These are phyloP conservation scores for Mycoemilia scoparia DNA, from an alignment of 192 early-diverging fungal species.

Conservation along the genomic window DNA sequence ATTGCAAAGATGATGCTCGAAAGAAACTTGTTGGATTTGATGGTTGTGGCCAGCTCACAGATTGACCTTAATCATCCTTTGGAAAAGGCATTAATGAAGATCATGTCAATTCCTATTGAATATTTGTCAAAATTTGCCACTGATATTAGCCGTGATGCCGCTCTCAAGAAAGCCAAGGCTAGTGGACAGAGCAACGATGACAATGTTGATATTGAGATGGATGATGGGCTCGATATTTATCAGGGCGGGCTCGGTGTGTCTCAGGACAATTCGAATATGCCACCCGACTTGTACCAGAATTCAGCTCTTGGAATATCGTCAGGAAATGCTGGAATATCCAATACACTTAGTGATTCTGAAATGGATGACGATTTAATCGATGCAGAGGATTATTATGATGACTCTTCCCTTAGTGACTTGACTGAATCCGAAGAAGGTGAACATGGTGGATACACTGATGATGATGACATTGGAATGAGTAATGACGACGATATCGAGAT, in stretches of 20 bases:
- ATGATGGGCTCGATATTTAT: constrained; percentile 8
- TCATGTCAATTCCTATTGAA: constrained; percentile 77
- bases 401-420: constrained; percentile 39
- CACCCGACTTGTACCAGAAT: constrained; percentile 32
- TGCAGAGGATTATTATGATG: constrained; percentile 35
- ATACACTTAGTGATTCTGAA: too few species aligned
- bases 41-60: constrained; percentile 64
- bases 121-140: constrained; percentile 75
- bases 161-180: constrained; percentile 25
- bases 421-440: constrained; percentile 57
- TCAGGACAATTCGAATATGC: constrained; percentile 22
- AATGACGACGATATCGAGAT: constrained; percentile 40
- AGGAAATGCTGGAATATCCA: constrained; percentile 2
- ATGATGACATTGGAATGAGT: constrained; percentile 44
- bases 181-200: constrained; percentile 26
- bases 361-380: constrained; percentile 30
- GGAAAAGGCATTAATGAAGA: constrained; percentile 48
- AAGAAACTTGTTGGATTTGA: constrained; percentile 57
- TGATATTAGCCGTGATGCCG: constrained; percentile 54
- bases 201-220: constrained; percentile 20
- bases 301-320: constrained; percentile 21
- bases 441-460: constrained; percentile 44
- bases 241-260: too few species aligned
- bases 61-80: constrained; percentile 84
- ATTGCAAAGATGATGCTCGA: constrained; percentile 62